Conservation (phyloP, 1,139 yeast species). For the Saccharomycopsis hybrid region DNA sequence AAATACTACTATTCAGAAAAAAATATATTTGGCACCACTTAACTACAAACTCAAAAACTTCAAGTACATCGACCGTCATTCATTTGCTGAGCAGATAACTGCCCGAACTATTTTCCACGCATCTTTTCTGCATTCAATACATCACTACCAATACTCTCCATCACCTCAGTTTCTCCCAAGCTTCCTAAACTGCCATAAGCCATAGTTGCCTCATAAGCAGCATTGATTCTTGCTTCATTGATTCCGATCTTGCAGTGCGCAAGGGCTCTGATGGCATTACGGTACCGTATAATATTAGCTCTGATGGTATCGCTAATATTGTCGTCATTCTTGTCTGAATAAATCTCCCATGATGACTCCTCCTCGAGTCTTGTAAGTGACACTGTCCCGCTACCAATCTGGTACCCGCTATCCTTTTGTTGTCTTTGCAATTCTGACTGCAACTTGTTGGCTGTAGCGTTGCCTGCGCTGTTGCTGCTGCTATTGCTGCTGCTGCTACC, state of each 20-base stretch:
- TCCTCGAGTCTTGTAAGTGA: slow-evolving; percentile 87
- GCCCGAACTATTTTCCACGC: slow-evolving; percentile 41
- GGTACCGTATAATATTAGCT: slow-evolving; percentile 75
- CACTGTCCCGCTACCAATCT: slow-evolving; percentile 54
- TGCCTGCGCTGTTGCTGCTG: slow-evolving; percentile 23
- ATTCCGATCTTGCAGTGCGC: slow-evolving; percentile 81
- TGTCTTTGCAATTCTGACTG: slow-evolving; percentile 35
- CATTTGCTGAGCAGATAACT: no score
- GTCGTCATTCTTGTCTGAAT: slow-evolving; percentile 80
- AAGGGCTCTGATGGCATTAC: slow-evolving; percentile 75
- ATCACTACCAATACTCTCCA: slow-evolving; percentile 69
- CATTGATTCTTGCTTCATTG: slow-evolving; percentile 69
- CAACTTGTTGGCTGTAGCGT: slow-evolving; percentile 28
- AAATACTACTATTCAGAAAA: no score
- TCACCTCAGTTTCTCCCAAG: slow-evolving; percentile 66
- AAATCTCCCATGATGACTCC: slow-evolving; percentile 92
- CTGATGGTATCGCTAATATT: slow-evolving; percentile 53
- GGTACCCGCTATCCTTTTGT: slow-evolving; percentile 35
- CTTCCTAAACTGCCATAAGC: slow-evolving; percentile 68
- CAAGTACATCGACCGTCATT: no score
- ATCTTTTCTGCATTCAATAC: slow-evolving; percentile 67
- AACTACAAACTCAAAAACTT: no score
- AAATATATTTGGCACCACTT: no score
- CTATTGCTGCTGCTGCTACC: not conserved
- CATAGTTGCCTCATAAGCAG: slow-evolving; percentile 87